These are phyloP conservation scores for Scleroderma citrinum DNA, from an alignment of 768 basidiomycete genomes.

Conservation along the genomic window DNA sequence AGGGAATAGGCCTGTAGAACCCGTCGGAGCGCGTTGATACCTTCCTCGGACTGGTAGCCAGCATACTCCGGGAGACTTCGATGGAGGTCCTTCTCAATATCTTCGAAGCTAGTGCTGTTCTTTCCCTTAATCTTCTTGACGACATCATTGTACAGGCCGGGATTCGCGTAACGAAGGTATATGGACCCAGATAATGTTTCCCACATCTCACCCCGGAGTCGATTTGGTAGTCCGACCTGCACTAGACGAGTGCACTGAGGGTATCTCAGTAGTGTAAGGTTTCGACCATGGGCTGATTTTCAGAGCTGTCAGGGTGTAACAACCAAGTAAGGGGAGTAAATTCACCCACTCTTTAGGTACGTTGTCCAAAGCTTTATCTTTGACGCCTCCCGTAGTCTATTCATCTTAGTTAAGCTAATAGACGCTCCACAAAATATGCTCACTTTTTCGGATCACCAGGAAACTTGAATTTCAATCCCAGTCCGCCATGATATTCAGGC, in stretches of 20 bases:
- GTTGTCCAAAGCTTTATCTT: conserved; percentile 95
- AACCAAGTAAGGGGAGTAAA: background rate
- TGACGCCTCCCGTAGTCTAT: conserved; percentile 79
- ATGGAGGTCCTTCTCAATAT: conserved; percentile 98
- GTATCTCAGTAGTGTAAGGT: conserved; percentile 91
- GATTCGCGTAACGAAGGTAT: conserved; percentile 82
- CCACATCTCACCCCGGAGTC: conserved; percentile 96
- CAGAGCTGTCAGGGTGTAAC: conserved; percentile 7
- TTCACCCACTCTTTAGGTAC: conserved; percentile 68
- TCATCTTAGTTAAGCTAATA: conserved; percentile 8
- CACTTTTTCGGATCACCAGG: conserved; percentile 92
- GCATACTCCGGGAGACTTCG: conserved; percentile 95
- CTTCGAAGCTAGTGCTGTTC: conserved; percentile 86
- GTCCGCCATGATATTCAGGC: conserved; percentile 65
- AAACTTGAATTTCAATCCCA: conserved; percentile 81
- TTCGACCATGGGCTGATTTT: conserved; percentile 77
- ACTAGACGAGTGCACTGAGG: conserved; percentile 96
- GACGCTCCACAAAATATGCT: conserved; percentile 13
- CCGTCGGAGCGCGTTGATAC: conserved; percentile 76
- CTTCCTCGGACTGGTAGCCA: conserved; percentile 88
- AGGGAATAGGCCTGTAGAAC: conserved; percentile 95
- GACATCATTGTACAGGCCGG: conserved; percentile 73
- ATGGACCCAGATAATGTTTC: conserved; percentile 93
- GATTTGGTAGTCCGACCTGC: conserved; percentile 93
- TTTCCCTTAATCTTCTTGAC: conserved; percentile 73